Evolutionary conservation across 768 basidiomycete species (phyloP), one percentile per base, ranked within the genome.

Genomic region (Agaricus sinodeliciosus): DNA sequence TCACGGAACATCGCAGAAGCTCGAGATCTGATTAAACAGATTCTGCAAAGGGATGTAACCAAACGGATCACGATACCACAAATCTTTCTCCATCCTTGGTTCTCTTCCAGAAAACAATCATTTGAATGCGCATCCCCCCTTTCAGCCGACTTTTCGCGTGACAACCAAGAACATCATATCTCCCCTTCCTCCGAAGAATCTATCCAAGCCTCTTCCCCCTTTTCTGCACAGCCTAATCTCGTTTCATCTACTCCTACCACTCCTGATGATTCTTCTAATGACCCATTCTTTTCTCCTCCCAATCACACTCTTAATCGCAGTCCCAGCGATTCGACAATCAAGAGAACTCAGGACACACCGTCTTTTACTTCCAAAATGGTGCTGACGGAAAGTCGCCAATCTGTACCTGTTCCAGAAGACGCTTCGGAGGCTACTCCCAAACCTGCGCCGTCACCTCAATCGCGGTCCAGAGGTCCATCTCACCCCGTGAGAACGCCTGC

Each of bases 41-140:
- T 96, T 55, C 77, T 99, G 28, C 77, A 81, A 55, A 81, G 81
- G 45, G 92, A 95, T 59, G 84, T 89, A 3, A 64, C 78, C 9
- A 80, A 85, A 55, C 87, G 95, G 9, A 71, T 84, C 28, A 79
- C 82, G 9, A 92, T 97, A 58, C 80, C 89, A 18, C 87, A 90
- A 62, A 94, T 96, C 46, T 76, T 97, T 26, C 71, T 77, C 1
- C 92, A 94, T 63, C 68, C 85, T 0, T 98, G 95, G 94, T 98
- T 96, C 67, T 79, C 74, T 15, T 61, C 72, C 44, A 63, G 62
- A 37, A 64, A 63, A 44, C 61, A 65, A 44, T 65, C 65, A 9
- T 72, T 68, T 45, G 69, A 72, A 57, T 57, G 61, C 40, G 69
- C 69, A 19, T 63, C 65, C 7, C 60, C 66, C 56, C 48, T 62